phyloP scores from a whole-genome alignment of 1,284 basidiomycete genomes.

The Apiotrichum veenhuisii region DNA sequence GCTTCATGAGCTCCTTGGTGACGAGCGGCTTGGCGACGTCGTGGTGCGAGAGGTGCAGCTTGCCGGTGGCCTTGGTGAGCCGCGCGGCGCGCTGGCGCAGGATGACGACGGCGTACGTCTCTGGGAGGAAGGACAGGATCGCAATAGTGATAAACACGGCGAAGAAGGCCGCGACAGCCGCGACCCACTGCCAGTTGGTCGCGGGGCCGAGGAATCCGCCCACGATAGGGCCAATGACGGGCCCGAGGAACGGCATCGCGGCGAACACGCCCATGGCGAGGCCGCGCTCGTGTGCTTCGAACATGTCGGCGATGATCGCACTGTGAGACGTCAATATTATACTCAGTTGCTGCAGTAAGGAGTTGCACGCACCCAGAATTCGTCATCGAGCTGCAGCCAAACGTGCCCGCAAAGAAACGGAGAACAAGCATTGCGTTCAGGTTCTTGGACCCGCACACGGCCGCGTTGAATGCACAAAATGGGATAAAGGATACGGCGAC shows the following conservation, averaged over 20 bases:
- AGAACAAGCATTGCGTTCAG: constrained; percentile 50
- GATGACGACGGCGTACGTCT: constrained; percentile 49
- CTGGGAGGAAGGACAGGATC: constrained; percentile 38
- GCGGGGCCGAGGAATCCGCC: constrained; percentile 11
- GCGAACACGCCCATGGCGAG: constrained; percentile 53
- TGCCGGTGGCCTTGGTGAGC: constrained; percentile 38
- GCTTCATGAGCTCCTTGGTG: constrained; percentile 32
- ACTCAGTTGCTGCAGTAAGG: too few relatives aligned
- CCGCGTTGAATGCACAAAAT: constrained; percentile 50
- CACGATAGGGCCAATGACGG: constrained; percentile 25
- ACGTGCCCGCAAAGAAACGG: constrained; percentile 50
- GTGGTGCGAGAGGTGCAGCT: constrained; percentile 43
- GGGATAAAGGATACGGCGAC: constrained; percentile 47
- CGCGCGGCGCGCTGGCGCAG: constrained; percentile 37
- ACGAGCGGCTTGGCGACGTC: constrained; percentile 40
- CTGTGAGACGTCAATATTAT: constrained; percentile 17
- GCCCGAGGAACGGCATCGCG: constrained; percentile 45
- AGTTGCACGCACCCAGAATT: constrained; percentile 36
- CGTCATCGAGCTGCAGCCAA: constrained; percentile 49
- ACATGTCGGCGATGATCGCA: constrained; percentile 51
- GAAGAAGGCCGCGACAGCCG: constrained; percentile 61
- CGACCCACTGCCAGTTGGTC: constrained; percentile 54
- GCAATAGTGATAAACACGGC: constrained; percentile 33
- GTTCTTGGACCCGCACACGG: constrained; percentile 45
- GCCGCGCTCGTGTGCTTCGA: constrained; percentile 45